Conservation (phyloP, 352 stramenopile species). For the Globisporangium nagaii region DNA sequence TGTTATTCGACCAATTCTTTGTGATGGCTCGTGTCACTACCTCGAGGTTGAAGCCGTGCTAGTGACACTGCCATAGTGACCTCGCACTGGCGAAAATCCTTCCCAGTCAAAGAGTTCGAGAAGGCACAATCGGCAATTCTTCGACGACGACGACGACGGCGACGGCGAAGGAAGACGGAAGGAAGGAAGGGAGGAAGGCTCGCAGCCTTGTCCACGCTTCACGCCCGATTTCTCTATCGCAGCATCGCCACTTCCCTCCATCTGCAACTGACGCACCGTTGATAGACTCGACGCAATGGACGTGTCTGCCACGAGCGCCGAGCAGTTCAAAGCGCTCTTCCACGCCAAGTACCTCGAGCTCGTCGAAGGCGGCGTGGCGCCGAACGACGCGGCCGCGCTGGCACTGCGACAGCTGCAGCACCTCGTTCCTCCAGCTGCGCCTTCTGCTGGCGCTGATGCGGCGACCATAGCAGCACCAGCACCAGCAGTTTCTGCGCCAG, state of each 20-base stretch:
- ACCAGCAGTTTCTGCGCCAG: not conserved
- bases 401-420: constrained; percentile 53
- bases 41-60: not conserved
- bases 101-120: not conserved
- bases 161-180: too few species aligned
- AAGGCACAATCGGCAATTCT: not conserved
- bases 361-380: constrained; percentile 40
- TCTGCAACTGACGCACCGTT: not conserved
- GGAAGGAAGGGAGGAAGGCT: too few species aligned
- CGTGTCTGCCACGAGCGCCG: constrained; percentile 2
- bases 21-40: too few species aligned
- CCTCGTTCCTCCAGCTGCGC: constrained; percentile 3
- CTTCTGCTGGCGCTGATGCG: not conserved
- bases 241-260: not conserved
- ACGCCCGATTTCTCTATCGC: too few species aligned
- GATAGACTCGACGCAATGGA: not conserved
- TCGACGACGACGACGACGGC: too few species aligned
- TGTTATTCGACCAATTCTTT: too few species aligned
- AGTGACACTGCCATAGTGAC: not conserved
- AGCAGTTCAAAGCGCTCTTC: constrained; percentile 41
- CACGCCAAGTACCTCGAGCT: constrained; percentile 43
- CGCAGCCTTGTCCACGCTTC: too few species aligned
- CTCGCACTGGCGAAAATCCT: not conserved
- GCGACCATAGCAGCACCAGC: not conserved
- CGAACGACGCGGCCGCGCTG: constrained; percentile 54